A percentile compares a stretch with the other conserved stretches of the same genome.
Conservation (phyloP, 441 rosid species). For the Croton laevigatus region DNA sequence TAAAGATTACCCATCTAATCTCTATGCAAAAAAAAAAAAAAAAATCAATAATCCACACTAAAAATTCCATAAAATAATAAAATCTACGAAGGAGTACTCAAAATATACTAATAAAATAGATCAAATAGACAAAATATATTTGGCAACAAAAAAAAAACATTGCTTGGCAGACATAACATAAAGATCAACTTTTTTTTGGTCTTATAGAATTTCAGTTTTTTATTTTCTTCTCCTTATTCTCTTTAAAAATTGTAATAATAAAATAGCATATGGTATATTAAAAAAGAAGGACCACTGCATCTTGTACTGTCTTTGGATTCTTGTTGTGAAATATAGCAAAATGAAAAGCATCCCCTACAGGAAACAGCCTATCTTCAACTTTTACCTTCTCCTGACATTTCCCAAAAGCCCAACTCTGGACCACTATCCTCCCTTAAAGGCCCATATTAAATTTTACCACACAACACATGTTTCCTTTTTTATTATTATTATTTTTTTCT, state of each 20-base stretch:
- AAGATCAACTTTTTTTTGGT: too few species aligned
- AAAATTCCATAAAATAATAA: too few species aligned
- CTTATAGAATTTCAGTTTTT: too few species aligned
- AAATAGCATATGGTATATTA: neutral
- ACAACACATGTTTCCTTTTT: neutral
- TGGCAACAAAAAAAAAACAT: too few species aligned
- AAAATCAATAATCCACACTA: too few species aligned
- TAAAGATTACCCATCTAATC: too few species aligned
- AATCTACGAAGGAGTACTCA: too few species aligned
- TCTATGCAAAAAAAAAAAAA: too few species aligned
- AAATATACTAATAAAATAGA: too few species aligned
- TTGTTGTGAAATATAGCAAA: neutral
- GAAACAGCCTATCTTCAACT: constrained; percentile 16
- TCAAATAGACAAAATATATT: too few species aligned
- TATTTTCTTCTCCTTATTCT: neutral
- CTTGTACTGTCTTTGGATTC: constrained; percentile 17
- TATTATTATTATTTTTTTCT: neutral
- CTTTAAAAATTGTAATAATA: neutral
- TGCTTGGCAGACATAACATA: too few species aligned
- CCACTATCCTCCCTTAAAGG: constrained; percentile 2
- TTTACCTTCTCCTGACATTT: neutral
- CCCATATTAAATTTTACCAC: constrained; percentile 3
- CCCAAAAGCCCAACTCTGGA: neutral
- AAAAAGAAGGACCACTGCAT: constrained; percentile 6
- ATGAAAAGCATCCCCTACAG: neutral